phyloP scores from a whole-genome alignment of 2,329 filamentous ascomycete species.

The Trichoderma semiorbis region DNA sequence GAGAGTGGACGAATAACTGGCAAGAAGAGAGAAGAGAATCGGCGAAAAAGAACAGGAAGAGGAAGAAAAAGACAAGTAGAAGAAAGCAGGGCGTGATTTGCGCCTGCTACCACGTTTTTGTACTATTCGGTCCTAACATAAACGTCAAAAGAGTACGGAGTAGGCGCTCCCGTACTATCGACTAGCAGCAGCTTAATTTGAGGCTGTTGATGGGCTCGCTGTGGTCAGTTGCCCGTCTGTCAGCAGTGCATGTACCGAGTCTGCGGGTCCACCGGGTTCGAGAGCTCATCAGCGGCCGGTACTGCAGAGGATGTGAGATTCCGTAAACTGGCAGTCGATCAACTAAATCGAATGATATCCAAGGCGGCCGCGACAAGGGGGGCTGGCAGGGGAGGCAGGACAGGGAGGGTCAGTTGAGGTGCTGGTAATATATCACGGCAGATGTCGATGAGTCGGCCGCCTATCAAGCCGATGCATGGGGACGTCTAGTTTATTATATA shows the following conservation, averaged over 20 bases:
- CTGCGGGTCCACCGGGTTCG: constrained; percentile 9
- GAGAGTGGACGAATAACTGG: neutral
- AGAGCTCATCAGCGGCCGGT: neutral
- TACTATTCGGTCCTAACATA: neutral
- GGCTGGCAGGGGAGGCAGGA: neutral
- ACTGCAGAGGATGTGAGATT: constrained; percentile 6
- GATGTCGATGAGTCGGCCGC: neutral
- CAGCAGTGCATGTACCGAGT: constrained; percentile 15
- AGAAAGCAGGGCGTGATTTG: neutral
- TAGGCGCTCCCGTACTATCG: neutral
- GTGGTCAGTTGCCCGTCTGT: constrained; percentile 19
- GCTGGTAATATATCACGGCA: constrained; percentile 12
- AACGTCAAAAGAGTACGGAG: neutral
- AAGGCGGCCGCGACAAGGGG: neutral
- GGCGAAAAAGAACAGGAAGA: neutral
- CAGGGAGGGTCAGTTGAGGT: neutral
- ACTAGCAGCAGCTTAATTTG: neutral
- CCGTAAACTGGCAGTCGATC: neutral
- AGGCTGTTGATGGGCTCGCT: constrained; percentile 16
- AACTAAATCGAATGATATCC: constrained; percentile 8
- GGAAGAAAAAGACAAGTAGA: neutral
- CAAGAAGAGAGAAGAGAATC: neutral
- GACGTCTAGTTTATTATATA: constrained; percentile 10
- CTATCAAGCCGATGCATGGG: constrained; percentile 6
- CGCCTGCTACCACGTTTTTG: constrained; percentile 3